Evolutionary conservation across 1,284 basidiomycete genomes (phyloP), one percentile per base, ranked within the genome.

Genomic region (Naganishia albida): DNA sequence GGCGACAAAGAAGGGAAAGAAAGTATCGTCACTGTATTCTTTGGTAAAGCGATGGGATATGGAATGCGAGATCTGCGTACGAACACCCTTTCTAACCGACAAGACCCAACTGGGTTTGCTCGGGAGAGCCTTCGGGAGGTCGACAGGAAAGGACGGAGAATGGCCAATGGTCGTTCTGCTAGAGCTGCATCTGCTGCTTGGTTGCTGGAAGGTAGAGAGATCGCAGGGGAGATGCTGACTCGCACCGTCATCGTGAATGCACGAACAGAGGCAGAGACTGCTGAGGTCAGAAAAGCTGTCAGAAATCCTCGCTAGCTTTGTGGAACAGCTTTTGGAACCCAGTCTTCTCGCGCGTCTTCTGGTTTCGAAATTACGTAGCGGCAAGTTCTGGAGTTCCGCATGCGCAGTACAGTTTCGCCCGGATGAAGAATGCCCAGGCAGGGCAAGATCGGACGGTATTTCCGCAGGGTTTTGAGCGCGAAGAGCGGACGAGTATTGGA

Each of bases 401-500:
- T 34, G 16, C n/a, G n/a, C 51, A 34, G 51, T 39, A 53, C 34
- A 20, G 20, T 16, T 13, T 8, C 28, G 18, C 15, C 44, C 57
- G 57, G 48, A 60, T 40, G 57, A 50, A 49, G 57, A 60, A 60
- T 46, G 57, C 57, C 57, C 34, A 60, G 57, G 44, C 30, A 60
- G 30, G 46, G 57, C 15, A 60, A 40, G 23, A 26, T n/a, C 18
- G 34, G 51, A 38, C 16, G 42, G 16, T 43, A 18, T 43, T 20
- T 43, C 38, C 52, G 52, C 52, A 34, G 40, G 23, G 52, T 25
- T 23, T 15, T 23, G 38, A 15, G 38, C 52, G 38, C 38, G 52
- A 38, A 34, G 25, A 34, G 52, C 15, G 52, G 52, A 13, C 18
- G 25, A 23, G 30, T 12, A 43, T 43, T 15, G 42, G 6, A 43